Evolutionary conservation across 306 rosid genomes (phyloP), one percentile per base, ranked within the genome.

Genomic region (Alnus glutinosa): DNA sequence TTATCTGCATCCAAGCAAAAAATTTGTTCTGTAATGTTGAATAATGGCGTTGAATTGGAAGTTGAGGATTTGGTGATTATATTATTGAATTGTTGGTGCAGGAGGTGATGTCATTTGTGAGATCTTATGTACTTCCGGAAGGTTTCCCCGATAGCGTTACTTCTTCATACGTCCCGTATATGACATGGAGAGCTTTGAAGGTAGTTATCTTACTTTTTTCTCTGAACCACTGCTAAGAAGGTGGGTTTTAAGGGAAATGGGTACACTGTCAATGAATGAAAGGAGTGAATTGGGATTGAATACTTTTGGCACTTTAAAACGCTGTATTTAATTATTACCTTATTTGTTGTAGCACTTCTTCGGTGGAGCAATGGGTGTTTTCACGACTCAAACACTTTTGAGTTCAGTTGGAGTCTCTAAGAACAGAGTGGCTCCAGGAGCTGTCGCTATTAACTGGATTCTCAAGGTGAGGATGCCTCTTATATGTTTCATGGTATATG

Each of bases 341-440:
- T 79, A 42, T 18, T 70, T 30, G 7, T 75, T 78, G 71, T 78
- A 94, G 94, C 99, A 93, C 83, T 95, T 95, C 78, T 95, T 95
- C 73, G 99, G 99, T 48, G 99, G 99, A 71, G 99, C 99, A n/a
- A 95, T 95, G 98, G 97, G 99, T 15, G 99, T 95, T 81, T 95
- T 95, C 88, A 95, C 99, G 1, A 95, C 99, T 37, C 96, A 93
- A 82, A 87, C 99, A 9, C 98, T 95, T 70, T 80, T 95, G 86
- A 85, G 70, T 84, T 95, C 99, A 1, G 97, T 95, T 82, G 99
- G 99, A 37, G 85, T 95, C 76, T 89, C 97, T 52, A 88, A 89
- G 87, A 89, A 89, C 81, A 86, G 75, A 79, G 86, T 94, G 52
- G 61, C 92, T 62, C 90, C 91, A 1, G 99, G 93, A 7, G 99